Base-by-base conservation (phyloP, 208 protist species). In the Leishmania tropica region DNA sequence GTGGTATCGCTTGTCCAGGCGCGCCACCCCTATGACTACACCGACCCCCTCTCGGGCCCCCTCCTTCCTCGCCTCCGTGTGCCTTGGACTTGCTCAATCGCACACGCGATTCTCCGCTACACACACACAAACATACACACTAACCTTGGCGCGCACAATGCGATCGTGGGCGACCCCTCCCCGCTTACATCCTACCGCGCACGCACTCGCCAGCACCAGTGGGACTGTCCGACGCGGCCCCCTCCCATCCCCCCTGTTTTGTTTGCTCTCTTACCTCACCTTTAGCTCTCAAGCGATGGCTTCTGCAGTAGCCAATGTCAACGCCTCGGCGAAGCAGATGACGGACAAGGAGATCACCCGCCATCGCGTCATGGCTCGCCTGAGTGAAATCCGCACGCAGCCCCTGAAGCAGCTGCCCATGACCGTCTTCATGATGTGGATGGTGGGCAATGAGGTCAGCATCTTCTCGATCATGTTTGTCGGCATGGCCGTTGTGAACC, bases 401-500 rank as follows among this genome's bases (percentile, higher is more conserved):
- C 94, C 94, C 1, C 76, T 97, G 28, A 95, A 94, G 87, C 90
- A 92, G 60, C 88, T 97, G 60, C 94, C 94, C 28, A 97, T 97
- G 94, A 97, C 88, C 17, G 48, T 81, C 17, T 94, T 97, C 83
- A 92, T 96, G 88, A 94, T 97, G 92, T 97, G 89, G 88, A 97
- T 97, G 94, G 91, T 95, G 4, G 94, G 94, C 72, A 97, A 97
- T 78, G 92, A 95, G 15, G 89, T 97, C 21, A 94, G 90, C 80
- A 95, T 97, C 58, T 97, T 96, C 82, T 94, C 94, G 65, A 97
- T 97, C 83, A 96, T 97, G 91, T 96, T 97, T 84, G 90, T 96
- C 42, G 92, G 94, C 78, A 96, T 95, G 92, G 94, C 94, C 6
- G 90, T 97, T 71, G 86, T 93, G 24, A 94, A 88, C 83, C 94